Evolutionary conservation across 148 eudicot genomes (phyloP), one percentile per base, ranked within the genome.

Genomic region (Silene uniflora): DNA sequence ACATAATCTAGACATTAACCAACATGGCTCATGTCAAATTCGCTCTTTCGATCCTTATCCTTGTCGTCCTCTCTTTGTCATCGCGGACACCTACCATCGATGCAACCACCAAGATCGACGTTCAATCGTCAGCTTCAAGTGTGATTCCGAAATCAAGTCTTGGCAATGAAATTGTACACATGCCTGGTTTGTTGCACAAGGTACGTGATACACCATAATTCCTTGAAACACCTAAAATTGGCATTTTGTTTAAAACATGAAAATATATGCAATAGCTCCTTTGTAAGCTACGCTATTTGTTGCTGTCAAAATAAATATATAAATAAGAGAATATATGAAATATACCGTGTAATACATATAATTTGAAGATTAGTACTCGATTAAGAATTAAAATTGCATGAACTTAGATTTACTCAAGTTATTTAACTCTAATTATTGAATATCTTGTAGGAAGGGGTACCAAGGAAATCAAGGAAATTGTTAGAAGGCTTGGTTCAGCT

Each of bases 381-480:
- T 39, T 39, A 39, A 39, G 3, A 11, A 46, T 74, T 60, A 29
- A 6, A 2, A 10, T 10, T 24, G 56, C 5, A 25, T 29, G 65
- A 60, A 62, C 4, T 55, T 24, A 76, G 76, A 64, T 35, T 75
- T 71, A 39, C 8, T 1, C 2, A 39, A 39, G 0, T 39, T 39
- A 39, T 39, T 39, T 39, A 39, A 39, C 10, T 32, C n/a, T n/a
- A n/a, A n/a, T n/a, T n/a, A n/a, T n/a, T n/a, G n/a, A 83, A 80
- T 24, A 6, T n/a, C n/a, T 13, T 68, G 77, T 61, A 84, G 76
- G 82, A 47, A 47, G 62, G 22, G 14, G 73, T 72, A 64, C 27
- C 29, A 54, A 67, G 61, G 60, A 86, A 82, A 73, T 77, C 86
- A 75, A 94, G 98, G 76, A 94, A 88, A 82, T 84, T 94, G 18